Evolutionary conservation across 345 rosid genomes (phyloP).

Genomic region (Gossypium bickii): DNA sequence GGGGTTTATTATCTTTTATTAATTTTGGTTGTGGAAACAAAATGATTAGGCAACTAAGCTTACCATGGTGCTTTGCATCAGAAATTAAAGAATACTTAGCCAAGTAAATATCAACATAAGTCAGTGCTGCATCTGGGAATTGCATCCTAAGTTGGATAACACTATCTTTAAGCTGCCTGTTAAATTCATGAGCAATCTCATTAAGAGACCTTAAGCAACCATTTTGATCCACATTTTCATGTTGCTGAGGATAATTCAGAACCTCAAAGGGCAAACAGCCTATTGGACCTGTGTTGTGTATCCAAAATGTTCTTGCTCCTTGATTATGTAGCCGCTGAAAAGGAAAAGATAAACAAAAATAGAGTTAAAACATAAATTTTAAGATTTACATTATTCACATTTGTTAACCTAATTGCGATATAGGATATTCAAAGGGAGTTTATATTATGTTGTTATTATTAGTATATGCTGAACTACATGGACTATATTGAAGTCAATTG

Average conservation of each 20-base stretch:
- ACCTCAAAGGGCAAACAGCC: constrained; percentile 33
- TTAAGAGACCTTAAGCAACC: constrained; percentile 34
- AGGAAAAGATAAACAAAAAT: neutral
- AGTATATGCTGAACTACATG: neutral
- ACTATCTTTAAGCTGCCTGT: constrained; percentile 25
- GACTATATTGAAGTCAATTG: neutral
- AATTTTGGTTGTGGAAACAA: neutral
- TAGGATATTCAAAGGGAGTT: neutral
- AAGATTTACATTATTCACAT: neutral
- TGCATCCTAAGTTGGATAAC: constrained; percentile 26
- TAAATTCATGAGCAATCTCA: constrained; percentile 29
- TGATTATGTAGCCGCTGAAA: constrained; percentile 13
- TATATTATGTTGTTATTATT: neutral
- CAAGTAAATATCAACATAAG: constrained; percentile 32
- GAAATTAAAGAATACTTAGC: constrained; percentile 26
- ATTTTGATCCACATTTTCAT: constrained; percentile 20
- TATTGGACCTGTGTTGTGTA: constrained; percentile 41
- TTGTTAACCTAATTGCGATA: neutral
- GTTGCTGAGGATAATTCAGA: constrained; percentile 11
- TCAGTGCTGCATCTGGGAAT: constrained; percentile 26
- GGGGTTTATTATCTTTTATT: neutral
- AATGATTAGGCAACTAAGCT: neutral
- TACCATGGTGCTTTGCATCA: constrained; percentile 29
- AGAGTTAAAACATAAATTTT: neutral
- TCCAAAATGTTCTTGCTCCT: constrained; percentile 40